A percentile compares a stretch with the other conserved stretches of the same genome.
Evolutionary conservation across 2,329 filamentous ascomycete genomes (phyloP).

Genomic region (Penicillium paneum): DNA sequence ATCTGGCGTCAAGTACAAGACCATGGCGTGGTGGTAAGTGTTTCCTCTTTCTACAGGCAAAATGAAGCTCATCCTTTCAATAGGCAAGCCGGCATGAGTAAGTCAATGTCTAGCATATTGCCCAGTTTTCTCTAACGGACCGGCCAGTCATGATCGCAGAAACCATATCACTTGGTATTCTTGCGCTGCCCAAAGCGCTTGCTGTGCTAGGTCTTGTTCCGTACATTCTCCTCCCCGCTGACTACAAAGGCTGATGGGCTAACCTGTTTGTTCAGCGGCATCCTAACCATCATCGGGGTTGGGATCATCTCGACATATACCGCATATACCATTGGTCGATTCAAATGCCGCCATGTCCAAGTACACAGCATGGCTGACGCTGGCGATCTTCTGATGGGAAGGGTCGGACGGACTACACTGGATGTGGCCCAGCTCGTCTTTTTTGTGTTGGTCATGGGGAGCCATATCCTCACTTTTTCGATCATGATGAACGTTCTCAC

Average conservation of each 20-base stretch:
- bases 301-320: conserved; percentile 56
- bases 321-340: conserved; percentile 55
- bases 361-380: conserved; percentile 65
- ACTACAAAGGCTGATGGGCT: not conserved
- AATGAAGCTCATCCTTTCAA: not conserved
- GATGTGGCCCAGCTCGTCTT: conserved; percentile 59
- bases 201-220: conserved; percentile 51
- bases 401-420: conserved; percentile 57
- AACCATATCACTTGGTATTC: conserved; percentile 54
- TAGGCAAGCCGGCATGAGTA: conserved; percentile 25
- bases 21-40: conserved; percentile 30
- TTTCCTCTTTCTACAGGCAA: not conserved
- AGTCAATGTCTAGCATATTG: not conserved
- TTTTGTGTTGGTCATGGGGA: conserved; percentile 64
- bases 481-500: conserved; percentile 64
- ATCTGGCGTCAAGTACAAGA: conserved; percentile 26
- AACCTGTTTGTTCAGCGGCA: conserved; percentile 33
- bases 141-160: conserved; percentile 53
- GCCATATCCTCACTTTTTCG: conserved; percentile 64
- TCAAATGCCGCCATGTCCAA: conserved; percentile 54
- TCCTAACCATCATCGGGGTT: conserved; percentile 51
- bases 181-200: conserved; percentile 52
- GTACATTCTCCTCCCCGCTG: conserved; percentile 20
- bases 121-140: not conserved
- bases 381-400: conserved; percentile 58